A percentile compares a stretch with the other conserved stretches of the same genome.
These are phyloP conservation scores for Daedaleopsis nitida DNA, from an alignment of 768 basidiomycete genomes.

Conservation along the genomic window DNA sequence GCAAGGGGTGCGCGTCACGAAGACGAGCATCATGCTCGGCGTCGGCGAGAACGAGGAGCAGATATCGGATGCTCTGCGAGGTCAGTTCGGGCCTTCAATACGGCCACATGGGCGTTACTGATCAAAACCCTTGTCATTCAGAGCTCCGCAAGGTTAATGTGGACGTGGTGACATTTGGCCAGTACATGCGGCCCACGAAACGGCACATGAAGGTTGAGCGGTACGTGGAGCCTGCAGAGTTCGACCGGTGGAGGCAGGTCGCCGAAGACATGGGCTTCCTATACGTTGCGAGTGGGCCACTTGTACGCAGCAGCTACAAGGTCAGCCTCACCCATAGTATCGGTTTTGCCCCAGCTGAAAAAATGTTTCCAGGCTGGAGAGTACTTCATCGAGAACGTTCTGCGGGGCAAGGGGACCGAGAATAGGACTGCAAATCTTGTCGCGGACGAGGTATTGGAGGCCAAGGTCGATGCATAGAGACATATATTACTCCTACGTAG, in stretches of 20 bases:
- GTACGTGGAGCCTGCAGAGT: conserved; percentile 93
- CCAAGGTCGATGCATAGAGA: background rate
- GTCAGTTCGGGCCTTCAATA: conserved; percentile 44
- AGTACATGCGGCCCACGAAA: conserved; percentile 99
- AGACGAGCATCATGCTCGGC: conserved; percentile 98
- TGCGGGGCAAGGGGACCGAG: conserved; percentile 58
- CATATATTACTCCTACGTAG: background rate
- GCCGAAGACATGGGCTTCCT: conserved; percentile 95
- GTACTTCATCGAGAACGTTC: conserved; percentile 90
- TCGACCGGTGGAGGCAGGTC: conserved; percentile 85
- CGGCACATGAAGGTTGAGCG: conserved; percentile 98
- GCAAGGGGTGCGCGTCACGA: conserved; percentile 84
- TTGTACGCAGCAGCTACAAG: conserved; percentile 97
- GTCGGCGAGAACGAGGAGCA: conserved; percentile 90
- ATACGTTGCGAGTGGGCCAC: conserved; percentile 95
- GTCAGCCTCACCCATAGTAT: conserved; percentile 42
- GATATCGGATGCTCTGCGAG: conserved; percentile 77
- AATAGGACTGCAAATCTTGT: conserved; percentile 34
- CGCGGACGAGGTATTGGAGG: conserved; percentile 6
- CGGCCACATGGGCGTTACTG: background rate
- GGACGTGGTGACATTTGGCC: conserved; percentile 98
- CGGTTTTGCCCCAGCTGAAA: no score
- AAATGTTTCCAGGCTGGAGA: conserved; percentile 75
- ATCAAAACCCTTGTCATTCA: conserved; percentile 34
- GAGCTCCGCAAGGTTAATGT: conserved; percentile 88